A percentile compares a stretch with the other conserved stretches of the same genome.
Evolutionary conservation across 202 grass and related monocot species (phyloP).

Genomic region (Alloteropsis angusta): DNA sequence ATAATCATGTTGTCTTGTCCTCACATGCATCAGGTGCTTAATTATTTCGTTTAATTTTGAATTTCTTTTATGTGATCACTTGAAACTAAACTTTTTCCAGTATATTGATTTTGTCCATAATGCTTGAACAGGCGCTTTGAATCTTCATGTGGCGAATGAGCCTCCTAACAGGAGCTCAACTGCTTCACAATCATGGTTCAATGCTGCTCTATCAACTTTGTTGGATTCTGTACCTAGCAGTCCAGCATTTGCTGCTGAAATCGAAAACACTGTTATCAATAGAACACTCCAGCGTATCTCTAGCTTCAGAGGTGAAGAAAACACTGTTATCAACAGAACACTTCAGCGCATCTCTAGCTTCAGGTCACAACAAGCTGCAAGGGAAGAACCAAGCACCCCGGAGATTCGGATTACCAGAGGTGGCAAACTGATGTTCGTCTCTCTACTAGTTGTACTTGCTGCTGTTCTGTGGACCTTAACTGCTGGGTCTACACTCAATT

Average conservation of each 20-base stretch:
- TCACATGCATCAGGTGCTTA: slow-evolving; percentile 52
- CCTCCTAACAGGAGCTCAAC: background rate
- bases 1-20: slow-evolving; percentile 34
- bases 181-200: slow-evolving; percentile 55
- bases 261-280: slow-evolving; percentile 54
- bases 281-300: slow-evolving; percentile 68
- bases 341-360: slow-evolving; percentile 73
- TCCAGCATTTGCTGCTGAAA: slow-evolving; percentile 77
- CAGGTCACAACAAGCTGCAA: slow-evolving; percentile 34
- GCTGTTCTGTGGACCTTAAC: slow-evolving; percentile 58
- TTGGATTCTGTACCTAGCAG: slow-evolving; percentile 66
- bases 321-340: slow-evolving; percentile 52
- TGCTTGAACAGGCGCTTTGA: slow-evolving; percentile 34
- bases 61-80: background rate
- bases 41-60: background rate
- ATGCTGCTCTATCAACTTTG: slow-evolving; percentile 44
- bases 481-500: slow-evolving; percentile 38
- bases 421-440: slow-evolving; percentile 41
- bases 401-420: slow-evolving; percentile 34
- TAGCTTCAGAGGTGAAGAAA: slow-evolving; percentile 59
- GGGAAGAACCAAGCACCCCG: slow-evolving; percentile 18
- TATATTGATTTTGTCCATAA: slow-evolving; percentile 19
- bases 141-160: slow-evolving; percentile 30
- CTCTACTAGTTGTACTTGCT: slow-evolving; percentile 54
- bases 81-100: background rate